phyloP scores from a whole-genome alignment of 2,329 filamentous ascomycete genomes.

The Pseudofabraea citricarpa region DNA sequence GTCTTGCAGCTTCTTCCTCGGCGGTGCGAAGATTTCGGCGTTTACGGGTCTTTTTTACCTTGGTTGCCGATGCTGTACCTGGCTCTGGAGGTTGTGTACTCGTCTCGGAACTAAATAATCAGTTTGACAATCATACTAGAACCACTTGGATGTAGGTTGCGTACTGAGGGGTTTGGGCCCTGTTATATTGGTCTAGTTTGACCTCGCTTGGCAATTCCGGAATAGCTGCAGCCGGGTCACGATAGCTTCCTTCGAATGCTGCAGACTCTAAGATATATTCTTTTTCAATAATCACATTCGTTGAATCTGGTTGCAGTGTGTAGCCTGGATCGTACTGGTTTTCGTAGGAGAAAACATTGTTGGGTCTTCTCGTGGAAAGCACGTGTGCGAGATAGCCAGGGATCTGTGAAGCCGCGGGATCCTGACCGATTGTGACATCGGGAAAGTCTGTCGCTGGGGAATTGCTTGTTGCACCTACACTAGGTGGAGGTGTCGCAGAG shows the following conservation, averaged over 20 bases:
- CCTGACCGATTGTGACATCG: background rate
- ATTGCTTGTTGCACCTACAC: background rate
- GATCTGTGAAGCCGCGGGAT: too few species aligned
- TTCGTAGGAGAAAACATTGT: slow-evolving; percentile 1
- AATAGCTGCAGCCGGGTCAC: background rate
- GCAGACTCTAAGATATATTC: background rate
- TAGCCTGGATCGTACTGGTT: too few species aligned
- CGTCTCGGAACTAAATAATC: background rate
- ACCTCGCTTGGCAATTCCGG: background rate
- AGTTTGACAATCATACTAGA: background rate
- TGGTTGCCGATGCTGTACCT: background rate
- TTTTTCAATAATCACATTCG: background rate
- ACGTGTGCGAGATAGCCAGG: slow-evolving; percentile 1
- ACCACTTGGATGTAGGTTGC: background rate
- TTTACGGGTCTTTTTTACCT: background rate
- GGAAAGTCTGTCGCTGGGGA: background rate
- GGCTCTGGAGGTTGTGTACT: background rate
- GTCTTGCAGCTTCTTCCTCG: background rate
- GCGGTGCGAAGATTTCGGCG: background rate
- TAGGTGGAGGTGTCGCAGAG: background rate
- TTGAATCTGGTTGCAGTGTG: background rate
- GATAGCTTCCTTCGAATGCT: background rate
- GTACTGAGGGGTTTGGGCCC: background rate
- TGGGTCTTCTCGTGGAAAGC: background rate
- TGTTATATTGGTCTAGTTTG: too few species aligned